A percentile compares a stretch with the other conserved stretches of the same genome.
These are phyloP conservation scores for Massariosphaeria phaeospora DNA, from an alignment of 495 filamentous ascomycete species.

Conservation along the genomic window DNA sequence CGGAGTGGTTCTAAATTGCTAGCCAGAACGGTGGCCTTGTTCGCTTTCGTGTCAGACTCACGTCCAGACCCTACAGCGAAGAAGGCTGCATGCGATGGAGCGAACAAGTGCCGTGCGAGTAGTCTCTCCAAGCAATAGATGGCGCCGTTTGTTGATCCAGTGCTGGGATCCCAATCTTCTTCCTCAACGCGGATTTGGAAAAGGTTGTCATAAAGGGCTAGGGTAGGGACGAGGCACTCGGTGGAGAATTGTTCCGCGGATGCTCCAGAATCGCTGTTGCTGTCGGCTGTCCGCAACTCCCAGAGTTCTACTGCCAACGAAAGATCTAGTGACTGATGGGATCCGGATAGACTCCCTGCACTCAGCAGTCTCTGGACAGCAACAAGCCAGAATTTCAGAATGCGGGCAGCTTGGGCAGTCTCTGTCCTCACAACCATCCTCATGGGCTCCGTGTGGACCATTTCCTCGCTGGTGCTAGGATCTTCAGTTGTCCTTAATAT, in stretches of 20 bases:
- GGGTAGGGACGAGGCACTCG: constrained; percentile 23
- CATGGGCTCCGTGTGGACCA: constrained; percentile 49
- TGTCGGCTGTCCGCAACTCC: constrained; percentile 18
- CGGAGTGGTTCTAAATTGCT: constrained; percentile 14
- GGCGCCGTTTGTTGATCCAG: constrained; percentile 31
- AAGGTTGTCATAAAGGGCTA: constrained; percentile 13
- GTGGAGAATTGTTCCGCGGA: constrained; percentile 26
- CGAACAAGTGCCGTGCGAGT: constrained; percentile 63
- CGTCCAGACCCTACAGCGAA: constrained; percentile 18
- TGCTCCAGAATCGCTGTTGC: constrained; percentile 4
- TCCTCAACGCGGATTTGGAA: neutral
- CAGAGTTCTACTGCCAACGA: constrained; percentile 24
- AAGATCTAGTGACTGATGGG: constrained; percentile 6
- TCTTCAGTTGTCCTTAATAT: constrained; percentile 40
- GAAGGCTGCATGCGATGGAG: constrained; percentile 56
- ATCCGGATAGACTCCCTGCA: neutral
- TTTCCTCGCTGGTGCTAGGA: constrained; percentile 32
- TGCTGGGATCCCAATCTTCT: neutral
- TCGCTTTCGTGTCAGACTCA: neutral
- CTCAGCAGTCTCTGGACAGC: constrained; percentile 20
- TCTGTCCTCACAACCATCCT: constrained; percentile 49
- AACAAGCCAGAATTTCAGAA: constrained; percentile 41
- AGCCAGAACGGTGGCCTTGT: constrained; percentile 3
- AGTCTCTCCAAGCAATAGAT: constrained; percentile 53
- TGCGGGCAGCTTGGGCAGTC: constrained; percentile 45